Percentiles rank a stretch among this genome's conserved stretches.
These are phyloP conservation scores for Termitomyces sp. DNA, from an alignment of 768 basidiomycete species.

Conservation along the genomic window DNA sequence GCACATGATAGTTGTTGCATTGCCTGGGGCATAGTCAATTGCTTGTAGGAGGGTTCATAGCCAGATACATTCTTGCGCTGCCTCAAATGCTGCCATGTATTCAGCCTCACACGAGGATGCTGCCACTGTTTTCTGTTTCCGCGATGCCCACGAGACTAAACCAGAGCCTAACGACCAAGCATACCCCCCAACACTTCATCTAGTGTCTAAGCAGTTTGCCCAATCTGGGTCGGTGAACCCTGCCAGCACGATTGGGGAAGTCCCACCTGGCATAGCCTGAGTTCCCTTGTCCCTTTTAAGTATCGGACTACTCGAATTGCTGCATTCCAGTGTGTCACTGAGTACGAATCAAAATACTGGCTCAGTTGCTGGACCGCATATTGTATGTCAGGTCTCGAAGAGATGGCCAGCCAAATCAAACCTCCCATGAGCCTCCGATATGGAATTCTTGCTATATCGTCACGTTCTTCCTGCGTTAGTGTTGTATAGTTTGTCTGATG, in stretches of 20 bases:
- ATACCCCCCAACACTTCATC: not conserved
- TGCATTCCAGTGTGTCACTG: not conserved
- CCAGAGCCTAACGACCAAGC: not conserved
- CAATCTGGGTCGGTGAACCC: not conserved
- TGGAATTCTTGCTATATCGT: not conserved
- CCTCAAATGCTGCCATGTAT: too few species aligned
- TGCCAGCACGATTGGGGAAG: not conserved
- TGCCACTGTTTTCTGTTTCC: not conserved
- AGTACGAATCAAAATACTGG: not conserved
- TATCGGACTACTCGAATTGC: not conserved
- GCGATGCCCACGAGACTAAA: not conserved
- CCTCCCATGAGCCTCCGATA: not conserved
- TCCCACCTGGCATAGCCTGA: not conserved
- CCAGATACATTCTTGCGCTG: not conserved
- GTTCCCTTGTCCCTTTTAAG: not conserved
- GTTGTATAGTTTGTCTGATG: not conserved
- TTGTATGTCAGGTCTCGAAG: not conserved
- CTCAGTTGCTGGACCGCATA: not conserved
- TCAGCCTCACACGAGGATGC: not conserved
- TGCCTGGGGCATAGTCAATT: not conserved
- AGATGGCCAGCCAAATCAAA: not conserved
- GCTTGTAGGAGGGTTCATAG: not conserved
- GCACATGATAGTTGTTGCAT: not conserved
- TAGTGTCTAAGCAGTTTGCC: not conserved
- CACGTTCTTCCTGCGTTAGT: not conserved